These are phyloP conservation scores for Picochlorum sp. DNA, from an alignment of 139 green algal genomes.

Conservation along the genomic window DNA sequence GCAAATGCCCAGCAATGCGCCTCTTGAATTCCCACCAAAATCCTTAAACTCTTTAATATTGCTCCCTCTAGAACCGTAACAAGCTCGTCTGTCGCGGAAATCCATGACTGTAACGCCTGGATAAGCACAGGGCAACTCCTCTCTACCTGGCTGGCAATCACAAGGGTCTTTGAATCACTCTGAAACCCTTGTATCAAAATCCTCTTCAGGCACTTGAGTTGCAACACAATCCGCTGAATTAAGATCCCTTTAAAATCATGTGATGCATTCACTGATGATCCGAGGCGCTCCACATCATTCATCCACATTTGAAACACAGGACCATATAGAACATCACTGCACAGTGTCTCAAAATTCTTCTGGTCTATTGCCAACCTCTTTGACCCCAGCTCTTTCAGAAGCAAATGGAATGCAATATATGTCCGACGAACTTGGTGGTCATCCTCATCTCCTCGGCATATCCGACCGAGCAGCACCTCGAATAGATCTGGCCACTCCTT, in stretches of 20 bases:
- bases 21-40: constrained; percentile 52
- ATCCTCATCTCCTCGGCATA: not conserved
- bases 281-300: constrained; percentile 40
- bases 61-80: constrained; percentile 57
- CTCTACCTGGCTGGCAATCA: constrained; percentile 20
- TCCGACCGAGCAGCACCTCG: constrained; percentile 43
- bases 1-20: constrained; percentile 65
- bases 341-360: constrained; percentile 69
- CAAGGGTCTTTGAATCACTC: constrained; percentile 49
- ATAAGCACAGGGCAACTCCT: not conserved
- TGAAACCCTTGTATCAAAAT: constrained; percentile 75
- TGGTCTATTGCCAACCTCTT: constrained; percentile 82
- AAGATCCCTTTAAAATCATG: constrained; percentile 6
- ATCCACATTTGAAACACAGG: constrained; percentile 67
- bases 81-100: constrained; percentile 23
- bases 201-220: constrained; percentile 73
- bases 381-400: constrained; percentile 90
- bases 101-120: not conserved
- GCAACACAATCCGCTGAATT: constrained; percentile 82
- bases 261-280: constrained; percentile 21
- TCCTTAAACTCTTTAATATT: constrained; percentile 79
- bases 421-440: constrained; percentile 38
- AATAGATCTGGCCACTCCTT: constrained; percentile 76
- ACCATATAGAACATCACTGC: constrained; percentile 54
- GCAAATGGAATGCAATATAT: constrained; percentile 82